Conservation (phyloP, 75 land plant species). For the Chamaecyparis obtusa region DNA sequence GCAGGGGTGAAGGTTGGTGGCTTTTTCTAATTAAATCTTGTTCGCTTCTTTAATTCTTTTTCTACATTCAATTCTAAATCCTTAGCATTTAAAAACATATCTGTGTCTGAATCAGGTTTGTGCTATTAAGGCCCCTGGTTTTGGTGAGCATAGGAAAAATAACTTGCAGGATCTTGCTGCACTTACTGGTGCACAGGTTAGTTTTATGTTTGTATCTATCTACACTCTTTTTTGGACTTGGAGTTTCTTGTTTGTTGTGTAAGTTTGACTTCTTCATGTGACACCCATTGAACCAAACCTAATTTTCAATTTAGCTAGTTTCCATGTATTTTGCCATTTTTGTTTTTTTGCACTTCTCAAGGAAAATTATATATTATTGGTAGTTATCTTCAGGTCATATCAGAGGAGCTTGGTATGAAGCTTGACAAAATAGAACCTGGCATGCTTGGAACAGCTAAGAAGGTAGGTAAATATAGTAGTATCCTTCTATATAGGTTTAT, state of each 20-base stretch:
- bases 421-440: conserved; percentile 70
- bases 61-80: neutral
- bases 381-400: conserved; percentile 53
- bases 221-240: neutral
- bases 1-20: conserved; percentile 77
- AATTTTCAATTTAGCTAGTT: neutral
- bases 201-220: neutral
- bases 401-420: conserved; percentile 79
- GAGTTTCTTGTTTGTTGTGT: neutral
- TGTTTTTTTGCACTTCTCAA: neutral
- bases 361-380: neutral
- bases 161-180: conserved; percentile 82
- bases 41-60: neutral
- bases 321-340: neutral
- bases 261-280: neutral
- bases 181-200: conserved; percentile 84
- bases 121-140: conserved; percentile 93
- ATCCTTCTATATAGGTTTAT: neutral
- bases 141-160: conserved; percentile 86
- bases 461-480: conserved; percentile 34
- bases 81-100: neutral
- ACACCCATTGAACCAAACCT: neutral
- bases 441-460: conserved; percentile 83
- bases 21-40: neutral
- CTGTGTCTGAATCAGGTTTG: conserved; percentile 52